phyloP scores from a whole-genome alignment of 768 basidiomycete species.

The Aureoboletus auriporus region DNA sequence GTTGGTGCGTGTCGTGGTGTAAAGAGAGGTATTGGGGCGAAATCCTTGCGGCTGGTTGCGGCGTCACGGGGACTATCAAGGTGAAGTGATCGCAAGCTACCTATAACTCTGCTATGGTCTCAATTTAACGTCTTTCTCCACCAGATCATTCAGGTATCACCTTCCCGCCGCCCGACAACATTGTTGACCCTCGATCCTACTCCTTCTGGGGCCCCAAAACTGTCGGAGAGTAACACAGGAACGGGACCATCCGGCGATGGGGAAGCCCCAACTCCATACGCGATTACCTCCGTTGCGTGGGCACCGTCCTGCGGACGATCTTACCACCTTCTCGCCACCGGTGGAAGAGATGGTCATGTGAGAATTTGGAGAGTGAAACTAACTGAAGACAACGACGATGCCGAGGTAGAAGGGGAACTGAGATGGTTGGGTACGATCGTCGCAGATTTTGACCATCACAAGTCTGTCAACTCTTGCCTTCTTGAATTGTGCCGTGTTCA shows the following conservation, averaged over 20 bases:
- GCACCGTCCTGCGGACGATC: slow-evolving; percentile 91
- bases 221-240: slow-evolving; percentile 19
- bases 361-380: slow-evolving; percentile 86
- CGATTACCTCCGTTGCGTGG: slow-evolving; percentile 87
- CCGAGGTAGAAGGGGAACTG: slow-evolving; percentile 38
- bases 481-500: slow-evolving; percentile 2
- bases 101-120: too few relatives aligned
- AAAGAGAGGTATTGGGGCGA: slow-evolving; percentile 96
- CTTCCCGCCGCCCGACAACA: slow-evolving; percentile 61
- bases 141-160: slow-evolving; percentile 75
- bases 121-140: too few relatives aligned
- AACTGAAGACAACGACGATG: slow-evolving; percentile 39
- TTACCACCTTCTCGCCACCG: slow-evolving; percentile 92
- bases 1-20: slow-evolving; percentile 95
- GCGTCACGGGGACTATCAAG: slow-evolving; percentile 71
- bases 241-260: slow-evolving; percentile 25
- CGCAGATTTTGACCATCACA: slow-evolving; percentile 86
- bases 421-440: slow-evolving; percentile 75
- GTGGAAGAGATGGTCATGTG: slow-evolving; percentile 81
- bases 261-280: slow-evolving; percentile 43
- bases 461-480: slow-evolving; percentile 37
- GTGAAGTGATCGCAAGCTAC: slow-evolving; percentile 33
- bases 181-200: slow-evolving; percentile 53
- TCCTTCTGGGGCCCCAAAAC: slow-evolving; percentile 25
- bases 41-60: slow-evolving; percentile 73